Percentiles rank a stretch among this genome's conserved stretches.
These are phyloP conservation scores for Linnemannia exigua DNA, from an alignment of 192 early-diverging fungal species.

Conservation along the genomic window DNA sequence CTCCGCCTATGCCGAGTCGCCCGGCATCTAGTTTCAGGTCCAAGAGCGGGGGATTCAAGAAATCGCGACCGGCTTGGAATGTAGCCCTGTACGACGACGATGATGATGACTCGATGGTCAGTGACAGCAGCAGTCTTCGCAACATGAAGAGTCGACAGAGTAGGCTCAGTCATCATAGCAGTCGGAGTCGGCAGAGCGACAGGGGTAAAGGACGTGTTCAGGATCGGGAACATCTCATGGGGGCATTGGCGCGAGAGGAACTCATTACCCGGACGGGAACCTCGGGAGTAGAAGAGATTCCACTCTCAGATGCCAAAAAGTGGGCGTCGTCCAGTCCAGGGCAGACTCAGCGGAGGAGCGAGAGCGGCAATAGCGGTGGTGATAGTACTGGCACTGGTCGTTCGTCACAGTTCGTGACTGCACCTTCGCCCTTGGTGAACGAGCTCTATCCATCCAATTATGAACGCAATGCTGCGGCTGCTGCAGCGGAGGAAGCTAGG, in stretches of 20 bases:
- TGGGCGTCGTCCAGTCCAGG: constrained; percentile 2
- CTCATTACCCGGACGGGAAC: not conserved
- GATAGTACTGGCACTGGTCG: not conserved
- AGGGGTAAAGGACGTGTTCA: not conserved
- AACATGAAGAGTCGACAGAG: constrained; percentile 5
- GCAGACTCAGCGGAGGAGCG: not conserved
- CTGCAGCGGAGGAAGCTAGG: constrained; percentile 18
- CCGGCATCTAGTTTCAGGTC: not conserved
- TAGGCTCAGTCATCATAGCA: not conserved
- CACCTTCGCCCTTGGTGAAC: not conserved
- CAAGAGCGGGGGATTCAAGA: not conserved
- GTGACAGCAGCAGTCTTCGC: constrained; percentile 11
- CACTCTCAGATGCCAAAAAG: constrained; percentile 6
- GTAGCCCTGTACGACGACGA: constrained; percentile 45
- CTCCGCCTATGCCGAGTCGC: not conserved
- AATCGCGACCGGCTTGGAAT: constrained; percentile 45
- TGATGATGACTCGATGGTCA: constrained; percentile 20
- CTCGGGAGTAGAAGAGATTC: not conserved
- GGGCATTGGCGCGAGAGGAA: constrained; percentile 17
- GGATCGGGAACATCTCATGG: not conserved
- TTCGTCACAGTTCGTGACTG: not conserved
- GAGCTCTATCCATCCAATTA: constrained; percentile 27
- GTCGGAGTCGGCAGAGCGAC: not conserved
- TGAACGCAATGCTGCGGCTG: constrained; percentile 37
- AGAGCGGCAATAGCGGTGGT: not conserved